A percentile compares a stretch with the other conserved stretches of the same genome.
These are phyloP conservation scores for Penicillium sp. DNA, from an alignment of 2,329 filamentous ascomycete species.

Conservation along the genomic window DNA sequence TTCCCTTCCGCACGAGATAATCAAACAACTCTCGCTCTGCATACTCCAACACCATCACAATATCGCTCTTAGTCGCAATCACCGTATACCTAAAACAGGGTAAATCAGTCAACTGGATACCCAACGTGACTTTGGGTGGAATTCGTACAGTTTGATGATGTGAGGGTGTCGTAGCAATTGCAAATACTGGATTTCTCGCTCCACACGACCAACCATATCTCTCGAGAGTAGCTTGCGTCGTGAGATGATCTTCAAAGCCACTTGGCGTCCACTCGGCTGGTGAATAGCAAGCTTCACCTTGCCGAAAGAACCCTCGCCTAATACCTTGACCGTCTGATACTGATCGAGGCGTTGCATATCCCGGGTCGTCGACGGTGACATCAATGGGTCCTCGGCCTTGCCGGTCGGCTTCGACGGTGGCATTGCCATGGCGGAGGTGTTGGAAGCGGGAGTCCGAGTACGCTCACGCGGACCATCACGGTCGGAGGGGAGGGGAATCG, in stretches of 20 bases:
- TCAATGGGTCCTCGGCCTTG: conserved; percentile 30
- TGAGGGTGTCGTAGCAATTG: conserved; percentile 94
- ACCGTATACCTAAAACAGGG: conserved; percentile 72
- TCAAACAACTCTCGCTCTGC: conserved; percentile 96
- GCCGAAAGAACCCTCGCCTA: conserved; percentile 95
- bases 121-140: neutral
- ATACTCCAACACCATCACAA: conserved; percentile 99
- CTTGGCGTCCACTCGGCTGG: conserved; percentile 86
- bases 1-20: conserved; percentile 92
- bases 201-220: conserved; percentile 96
- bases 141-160: conserved; percentile 90
- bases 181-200: conserved; percentile 96
- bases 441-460: conserved; percentile 23
- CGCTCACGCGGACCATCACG: conserved; percentile 30
- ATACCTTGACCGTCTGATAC: conserved; percentile 84
- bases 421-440: conserved; percentile 40
- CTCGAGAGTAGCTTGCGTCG: conserved; percentile 93
- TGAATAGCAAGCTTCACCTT: conserved; percentile 98
- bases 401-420: conserved; percentile 37
- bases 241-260: conserved; percentile 96
- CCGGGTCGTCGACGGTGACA: conserved; percentile 50
- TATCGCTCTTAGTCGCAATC: conserved; percentile 89
- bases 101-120: conserved; percentile 17
- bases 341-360: conserved; percentile 83
- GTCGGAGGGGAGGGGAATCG: conserved; percentile 61